Evolutionary conservation across 805 yeast species (phyloP), one percentile per base, ranked within the genome.

Genomic region (Teunomyces aglyptinius): DNA sequence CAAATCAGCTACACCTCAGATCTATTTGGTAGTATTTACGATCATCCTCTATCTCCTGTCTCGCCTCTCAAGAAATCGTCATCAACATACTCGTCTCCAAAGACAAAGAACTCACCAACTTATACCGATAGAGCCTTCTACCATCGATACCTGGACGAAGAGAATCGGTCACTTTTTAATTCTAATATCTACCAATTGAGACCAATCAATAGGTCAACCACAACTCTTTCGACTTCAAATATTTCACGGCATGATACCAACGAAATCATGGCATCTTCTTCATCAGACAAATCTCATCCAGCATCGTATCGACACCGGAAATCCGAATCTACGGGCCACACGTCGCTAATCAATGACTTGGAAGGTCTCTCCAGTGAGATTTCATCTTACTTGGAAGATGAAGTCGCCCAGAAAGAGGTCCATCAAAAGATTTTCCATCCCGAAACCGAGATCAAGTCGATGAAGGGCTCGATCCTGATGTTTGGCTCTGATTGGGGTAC

Each of bases 1-100:
- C 74, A 69, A 50, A 66, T 69, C 24, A 61, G 68, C 44, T 60
- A 61, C 41, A 50, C 60, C 6, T 60, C 70, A 2, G 62, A 63
- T 26, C 51, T 64, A 31, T 65, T 65, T 49, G 68, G 65, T 27
- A 49, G 51, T 13, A 40, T 50, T 3, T 49, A 46, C 44, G 28
- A 39, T 10, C 22, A 7, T 18, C 16, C 13, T 12, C 13, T n/a
- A 8, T 24, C 26, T 5, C 16, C 8, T 12, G 12, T 11, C 11
- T 24, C 26, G 6, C 26, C 11, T 6, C 26, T 16, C 24, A 34
- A 34, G 16, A 18, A 10, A 19, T 19, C 38, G 5, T 34, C 38
- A 7, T 34, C 38, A 16, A 19, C 16, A 7, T 34, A 34, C 18
- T 34, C 38, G 7, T 34, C 38, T 10, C 38, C 38, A 12, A 34